Percentiles rank a stretch among this genome's conserved stretches.
These are phyloP conservation scores for Rhodotorula sp. DNA, from an alignment of 1,284 basidiomycete species.

Conservation along the genomic window DNA sequence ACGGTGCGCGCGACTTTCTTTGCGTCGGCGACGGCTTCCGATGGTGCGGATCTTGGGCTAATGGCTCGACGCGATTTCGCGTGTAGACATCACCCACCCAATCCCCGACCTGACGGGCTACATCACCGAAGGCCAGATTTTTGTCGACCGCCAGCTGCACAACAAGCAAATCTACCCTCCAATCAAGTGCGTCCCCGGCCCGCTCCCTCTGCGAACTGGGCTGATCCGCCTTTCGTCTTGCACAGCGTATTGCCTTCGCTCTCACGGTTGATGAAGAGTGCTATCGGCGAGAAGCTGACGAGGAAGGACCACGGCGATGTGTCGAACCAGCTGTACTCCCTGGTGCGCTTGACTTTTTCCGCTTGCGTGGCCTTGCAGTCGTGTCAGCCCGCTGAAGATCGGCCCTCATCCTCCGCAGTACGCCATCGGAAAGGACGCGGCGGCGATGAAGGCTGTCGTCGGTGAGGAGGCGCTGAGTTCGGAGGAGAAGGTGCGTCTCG, in stretches of 20 bases:
- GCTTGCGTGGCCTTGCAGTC: neutral
- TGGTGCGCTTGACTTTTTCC: constrained; percentile 37
- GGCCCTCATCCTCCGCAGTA: constrained; percentile 57
- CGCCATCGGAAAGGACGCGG: constrained; percentile 95
- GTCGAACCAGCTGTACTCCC: constrained; percentile 84
- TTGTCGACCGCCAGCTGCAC: constrained; percentile 69
- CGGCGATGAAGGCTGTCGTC: constrained; percentile 98
- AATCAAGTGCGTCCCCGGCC: constrained; percentile 63
- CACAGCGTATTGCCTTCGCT: constrained; percentile 83
- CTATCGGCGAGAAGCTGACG: constrained; percentile 95
- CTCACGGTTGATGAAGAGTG: constrained; percentile 99
- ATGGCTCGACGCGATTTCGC: constrained; percentile 2
- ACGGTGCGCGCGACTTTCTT: constrained; percentile 62
- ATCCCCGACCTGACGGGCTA: constrained; percentile 99
- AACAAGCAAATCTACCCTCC: constrained; percentile 89
- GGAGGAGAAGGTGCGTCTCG: constrained; percentile 68
- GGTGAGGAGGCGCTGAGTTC: constrained; percentile 94
- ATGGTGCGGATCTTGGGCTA: neutral
- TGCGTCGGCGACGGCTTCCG: neutral
- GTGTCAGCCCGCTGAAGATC: neutral
- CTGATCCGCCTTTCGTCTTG: too few relatives aligned
- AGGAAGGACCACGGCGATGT: constrained; percentile 99
- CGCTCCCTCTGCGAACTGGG: neutral
- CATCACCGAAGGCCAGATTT: constrained; percentile 98
- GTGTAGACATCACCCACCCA: constrained; percentile 94